phyloP scores from a whole-genome alignment of 192 early-diverging fungal genomes.

The Spinellus fusiger region DNA sequence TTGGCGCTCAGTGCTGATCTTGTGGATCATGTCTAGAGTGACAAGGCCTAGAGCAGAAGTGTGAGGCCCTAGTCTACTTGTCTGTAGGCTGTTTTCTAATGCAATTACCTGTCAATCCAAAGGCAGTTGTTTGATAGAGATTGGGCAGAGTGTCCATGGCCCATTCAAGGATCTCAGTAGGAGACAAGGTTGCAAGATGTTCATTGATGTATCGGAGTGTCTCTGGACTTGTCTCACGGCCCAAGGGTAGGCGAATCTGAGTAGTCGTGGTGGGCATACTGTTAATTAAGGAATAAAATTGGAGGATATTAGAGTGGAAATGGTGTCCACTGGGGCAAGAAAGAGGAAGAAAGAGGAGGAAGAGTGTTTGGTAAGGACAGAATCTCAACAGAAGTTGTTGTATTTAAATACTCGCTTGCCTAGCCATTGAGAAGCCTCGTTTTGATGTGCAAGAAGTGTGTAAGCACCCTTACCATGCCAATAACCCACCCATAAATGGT shows the following conservation, averaged over 20 bases:
- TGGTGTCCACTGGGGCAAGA: neutral
- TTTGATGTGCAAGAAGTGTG: too few relatives aligned
- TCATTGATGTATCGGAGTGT: slow-evolving; percentile 74
- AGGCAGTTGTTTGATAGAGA: slow-evolving; percentile 91
- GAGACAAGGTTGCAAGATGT: slow-evolving; percentile 58
- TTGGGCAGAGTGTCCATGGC: slow-evolving; percentile 71
- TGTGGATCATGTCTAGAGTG: slow-evolving; percentile 79
- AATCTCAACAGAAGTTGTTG: neutral
- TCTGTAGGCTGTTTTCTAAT: neutral
- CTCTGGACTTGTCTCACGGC: slow-evolving; percentile 42
- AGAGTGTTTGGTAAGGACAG: neutral
- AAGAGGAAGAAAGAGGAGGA: neutral
- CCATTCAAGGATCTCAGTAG: slow-evolving; percentile 84
- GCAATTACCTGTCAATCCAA: slow-evolving; percentile 74
- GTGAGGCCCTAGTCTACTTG: neutral
- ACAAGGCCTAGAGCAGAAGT: slow-evolving; percentile 63
- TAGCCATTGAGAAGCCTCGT: too few relatives aligned
- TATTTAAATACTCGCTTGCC: neutral
- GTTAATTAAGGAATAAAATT: neutral
- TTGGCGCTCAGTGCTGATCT: slow-evolving; percentile 48
- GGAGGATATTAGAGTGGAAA: slow-evolving; percentile 1
- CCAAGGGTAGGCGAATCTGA: slow-evolving; percentile 15
- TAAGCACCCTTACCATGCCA: too few relatives aligned
- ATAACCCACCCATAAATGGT: slow-evolving; percentile 3
- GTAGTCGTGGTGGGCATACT: slow-evolving; percentile 30